A percentile compares a stretch with the other conserved stretches of the same genome.
Conservation (phyloP, 805 yeast genomes). For the Priceomyces melissophilus region DNA sequence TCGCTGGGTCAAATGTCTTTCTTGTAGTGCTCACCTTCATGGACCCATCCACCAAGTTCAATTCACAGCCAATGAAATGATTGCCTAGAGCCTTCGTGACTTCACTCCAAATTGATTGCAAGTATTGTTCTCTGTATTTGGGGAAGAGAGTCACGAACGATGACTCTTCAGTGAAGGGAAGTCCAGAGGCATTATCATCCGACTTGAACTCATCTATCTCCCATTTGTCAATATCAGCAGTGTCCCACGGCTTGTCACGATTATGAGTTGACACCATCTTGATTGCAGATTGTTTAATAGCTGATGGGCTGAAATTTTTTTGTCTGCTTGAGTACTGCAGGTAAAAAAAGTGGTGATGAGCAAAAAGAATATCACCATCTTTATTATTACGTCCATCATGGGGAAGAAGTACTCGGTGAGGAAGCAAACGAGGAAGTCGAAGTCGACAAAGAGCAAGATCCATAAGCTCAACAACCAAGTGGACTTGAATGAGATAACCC, state of each 20-base stretch:
- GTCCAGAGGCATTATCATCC: constrained; percentile 83
- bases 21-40: constrained; percentile 96
- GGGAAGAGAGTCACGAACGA: constrained; percentile 94
- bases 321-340: no score
- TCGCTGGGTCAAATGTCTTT: constrained; percentile 93
- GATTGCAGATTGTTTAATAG: no score
- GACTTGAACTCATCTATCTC: constrained; percentile 79
- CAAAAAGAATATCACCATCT: background rate
- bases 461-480: constrained; percentile 32
- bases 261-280: constrained; percentile 89
- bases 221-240: constrained; percentile 94
- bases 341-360: no score
- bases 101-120: constrained; percentile 90
- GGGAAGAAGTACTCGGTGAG: constrained; percentile 9
- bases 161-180: constrained; percentile 92
- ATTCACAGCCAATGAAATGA: constrained; percentile 74
- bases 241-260: constrained; percentile 97
- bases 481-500: constrained; percentile 20
- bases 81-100: constrained; percentile 76
- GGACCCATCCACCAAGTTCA: constrained; percentile 92
- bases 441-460: constrained; percentile 30
- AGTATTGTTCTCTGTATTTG: constrained; percentile 88
- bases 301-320: no score
- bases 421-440: constrained; percentile 17
- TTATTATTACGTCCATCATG: no score